phyloP scores from a whole-genome alignment of 116 monocot species.

The Trichopus zeylanicus region DNA sequence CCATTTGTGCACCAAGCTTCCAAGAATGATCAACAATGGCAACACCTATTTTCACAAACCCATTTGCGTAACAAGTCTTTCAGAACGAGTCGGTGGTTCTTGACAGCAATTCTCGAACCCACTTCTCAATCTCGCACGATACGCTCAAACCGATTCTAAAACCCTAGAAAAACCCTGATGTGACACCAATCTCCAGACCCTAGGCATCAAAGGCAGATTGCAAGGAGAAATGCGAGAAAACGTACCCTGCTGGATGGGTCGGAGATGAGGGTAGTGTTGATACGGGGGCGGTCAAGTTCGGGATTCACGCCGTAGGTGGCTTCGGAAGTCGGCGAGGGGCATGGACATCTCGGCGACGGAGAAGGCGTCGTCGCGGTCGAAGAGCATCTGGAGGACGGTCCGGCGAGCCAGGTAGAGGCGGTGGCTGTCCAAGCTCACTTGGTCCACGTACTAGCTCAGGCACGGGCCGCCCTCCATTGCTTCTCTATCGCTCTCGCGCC shows the following conservation, averaged over 20 bases:
- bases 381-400: slow-evolving; percentile 81
- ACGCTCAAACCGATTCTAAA: not conserved
- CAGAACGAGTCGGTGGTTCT: too few relatives aligned
- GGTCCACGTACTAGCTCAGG: slow-evolving; percentile 49
- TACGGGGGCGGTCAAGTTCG: slow-evolving; percentile 35
- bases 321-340: slow-evolving; percentile 58
- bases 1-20: too few relatives aligned
- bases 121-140: too few relatives aligned
- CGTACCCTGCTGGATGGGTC: slow-evolving; percentile 58
- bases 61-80: too few relatives aligned
- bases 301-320: slow-evolving; percentile 27
- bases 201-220: not conserved
- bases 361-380: slow-evolving; percentile 69
- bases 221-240: not conserved
- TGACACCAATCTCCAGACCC: not conserved
- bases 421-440: slow-evolving; percentile 69
- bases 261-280: slow-evolving; percentile 34
- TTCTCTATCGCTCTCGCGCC: slow-evolving; percentile 1
- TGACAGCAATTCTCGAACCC: too few relatives aligned
- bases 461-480: slow-evolving; percentile 17
- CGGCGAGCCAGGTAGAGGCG: slow-evolving; percentile 72
- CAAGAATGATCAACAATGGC: too few relatives aligned
- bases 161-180: not conserved
- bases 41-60: too few relatives aligned
- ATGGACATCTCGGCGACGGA: slow-evolving; percentile 29